phyloP scores from a whole-genome alignment of 805 yeast genomes.

The Schwanniomyces sp. region DNA sequence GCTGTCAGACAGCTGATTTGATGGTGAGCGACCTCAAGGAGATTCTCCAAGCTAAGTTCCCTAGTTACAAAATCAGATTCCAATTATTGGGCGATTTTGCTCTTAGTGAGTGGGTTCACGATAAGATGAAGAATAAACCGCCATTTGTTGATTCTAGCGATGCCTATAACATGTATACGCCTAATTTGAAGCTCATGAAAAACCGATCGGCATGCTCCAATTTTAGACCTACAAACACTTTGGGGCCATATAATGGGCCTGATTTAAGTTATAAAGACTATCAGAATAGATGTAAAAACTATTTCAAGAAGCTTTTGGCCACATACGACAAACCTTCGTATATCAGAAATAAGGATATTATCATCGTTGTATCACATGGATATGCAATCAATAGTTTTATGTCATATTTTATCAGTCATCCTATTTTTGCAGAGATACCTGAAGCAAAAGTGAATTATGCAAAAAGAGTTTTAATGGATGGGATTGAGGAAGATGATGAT shows the following conservation, averaged over 20 bases:
- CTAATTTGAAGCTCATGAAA: constrained; percentile 35
- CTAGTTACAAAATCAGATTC: constrained; percentile 31
- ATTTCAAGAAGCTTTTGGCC: constrained; percentile 41
- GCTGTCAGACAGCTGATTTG: constrained; percentile 45
- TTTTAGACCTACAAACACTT: constrained; percentile 41
- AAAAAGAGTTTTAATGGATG: constrained; percentile 11
- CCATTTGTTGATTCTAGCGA: constrained; percentile 44
- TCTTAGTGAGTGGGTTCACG: constrained; percentile 46
- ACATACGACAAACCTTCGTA: constrained; percentile 39
- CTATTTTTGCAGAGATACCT: constrained; percentile 45
- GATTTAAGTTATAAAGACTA: constrained; percentile 39
- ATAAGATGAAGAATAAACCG: constrained; percentile 41
- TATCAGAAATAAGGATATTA: constrained; percentile 30
- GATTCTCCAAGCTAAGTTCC: constrained; percentile 19
- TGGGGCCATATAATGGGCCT: constrained; percentile 45
- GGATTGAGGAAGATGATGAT: constrained; percentile 9
- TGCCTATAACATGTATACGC: constrained; percentile 47
- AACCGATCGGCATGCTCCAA: constrained; percentile 35
- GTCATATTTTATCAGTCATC: constrained; percentile 41
- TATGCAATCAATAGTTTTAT: constrained; percentile 40
- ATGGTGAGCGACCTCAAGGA: constrained; percentile 28
- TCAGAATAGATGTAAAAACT: constrained; percentile 36
- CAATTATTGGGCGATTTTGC: constrained; percentile 46
- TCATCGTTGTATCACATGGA: constrained; percentile 42
- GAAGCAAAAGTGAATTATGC: constrained; percentile 39